Conservation (phyloP, 2,329 filamentous ascomycete genomes). For the Diaporthe nobilis region DNA sequence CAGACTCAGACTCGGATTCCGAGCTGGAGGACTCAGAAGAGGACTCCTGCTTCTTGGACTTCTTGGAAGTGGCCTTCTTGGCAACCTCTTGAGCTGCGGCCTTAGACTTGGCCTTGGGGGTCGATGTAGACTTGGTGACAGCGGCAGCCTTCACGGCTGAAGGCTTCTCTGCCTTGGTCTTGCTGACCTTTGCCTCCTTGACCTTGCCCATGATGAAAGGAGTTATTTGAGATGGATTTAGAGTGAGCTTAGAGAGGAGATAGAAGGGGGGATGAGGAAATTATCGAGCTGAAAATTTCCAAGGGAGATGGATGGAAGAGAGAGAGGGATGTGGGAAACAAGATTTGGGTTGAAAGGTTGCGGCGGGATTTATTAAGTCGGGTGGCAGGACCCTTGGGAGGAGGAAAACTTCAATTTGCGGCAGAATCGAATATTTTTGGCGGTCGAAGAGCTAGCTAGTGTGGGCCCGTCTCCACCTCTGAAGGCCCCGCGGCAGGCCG, state of each 20-base stretch:
- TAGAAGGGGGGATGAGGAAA: conserved; percentile 41
- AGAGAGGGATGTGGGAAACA: conserved; percentile 27
- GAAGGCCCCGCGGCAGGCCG: conserved; percentile 28
- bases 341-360: conserved; percentile 28
- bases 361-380: conserved; percentile 31
- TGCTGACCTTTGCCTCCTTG: conserved; percentile 70
- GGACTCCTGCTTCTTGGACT: conserved; percentile 60
- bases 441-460: conserved; percentile 17
- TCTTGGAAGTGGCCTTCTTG: conserved; percentile 64
- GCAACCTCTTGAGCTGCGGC: conserved; percentile 73
- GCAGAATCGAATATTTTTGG: conserved; percentile 25
- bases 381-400: conserved; percentile 39
- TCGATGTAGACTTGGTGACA: conserved; percentile 77
- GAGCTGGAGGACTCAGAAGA: conserved; percentile 52
- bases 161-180: conserved; percentile 65
- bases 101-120: conserved; percentile 77
- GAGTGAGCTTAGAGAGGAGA: conserved; percentile 41
- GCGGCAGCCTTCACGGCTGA: conserved; percentile 74
- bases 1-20: conserved; percentile 50
- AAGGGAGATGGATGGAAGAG: conserved; percentile 28
- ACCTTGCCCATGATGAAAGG: conserved; percentile 73
- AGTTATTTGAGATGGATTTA: conserved; percentile 38
- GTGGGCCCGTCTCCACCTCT: conserved; percentile 18
- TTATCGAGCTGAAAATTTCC: conserved; percentile 41
- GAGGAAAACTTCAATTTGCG: conserved; percentile 37